Evolutionary conservation across 352 stramenopile genomes (phyloP), one percentile per base, ranked within the genome.

Genomic region (Globisporangium paroecandrum): DNA sequence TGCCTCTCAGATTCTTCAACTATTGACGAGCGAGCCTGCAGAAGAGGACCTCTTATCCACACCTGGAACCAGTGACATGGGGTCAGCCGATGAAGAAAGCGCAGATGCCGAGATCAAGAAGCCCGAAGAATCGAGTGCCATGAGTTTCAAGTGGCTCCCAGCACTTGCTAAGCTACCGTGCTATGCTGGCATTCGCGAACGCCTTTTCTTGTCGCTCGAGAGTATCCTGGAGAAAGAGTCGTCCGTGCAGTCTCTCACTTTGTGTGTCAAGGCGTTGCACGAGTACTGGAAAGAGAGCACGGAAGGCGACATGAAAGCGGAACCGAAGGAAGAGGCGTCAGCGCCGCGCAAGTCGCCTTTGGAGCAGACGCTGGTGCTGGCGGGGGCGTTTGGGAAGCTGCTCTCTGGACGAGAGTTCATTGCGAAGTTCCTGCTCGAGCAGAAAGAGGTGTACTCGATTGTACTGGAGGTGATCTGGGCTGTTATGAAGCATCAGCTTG

Each of bases 121-220:
- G 67, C 60, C 24, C 34, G 32, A 60, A 10, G 38, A 66, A 18
- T 56, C 74, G 9, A 53, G 62, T 3, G 71, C 53, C 1, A 84
- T 93, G 64, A 83, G 58, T n/a, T 94, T 96, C 55, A 77, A 69
- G 32, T 96, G 86, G 88, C 74, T 94, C 47, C 56, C 59, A 22
- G 80, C 77, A n/a, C 49, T 96, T 27, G 61, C 72, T 8, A 89
- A 89, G 64, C 64, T 96, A 5, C 78, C 86, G 18, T 93, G 83
- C 67, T 94, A 91, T 54, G 60, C 29, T 49, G 62, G 62, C 7
- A 79, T 94, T 41, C 82, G 85, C 7, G 78, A 80, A 24, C 76
- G 75, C 20, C 78, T 93, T 34, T 90, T 93, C 32, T 63, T 60
- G 24, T 87, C 83, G 47, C 70, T 96, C 0, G 86, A 94, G 66